A percentile compares a stretch with the other conserved stretches of the same genome.
Evolutionary conservation across 2,329 filamentous ascomycete species (phyloP).

Genomic region (Mycosphaerella sp.): DNA sequence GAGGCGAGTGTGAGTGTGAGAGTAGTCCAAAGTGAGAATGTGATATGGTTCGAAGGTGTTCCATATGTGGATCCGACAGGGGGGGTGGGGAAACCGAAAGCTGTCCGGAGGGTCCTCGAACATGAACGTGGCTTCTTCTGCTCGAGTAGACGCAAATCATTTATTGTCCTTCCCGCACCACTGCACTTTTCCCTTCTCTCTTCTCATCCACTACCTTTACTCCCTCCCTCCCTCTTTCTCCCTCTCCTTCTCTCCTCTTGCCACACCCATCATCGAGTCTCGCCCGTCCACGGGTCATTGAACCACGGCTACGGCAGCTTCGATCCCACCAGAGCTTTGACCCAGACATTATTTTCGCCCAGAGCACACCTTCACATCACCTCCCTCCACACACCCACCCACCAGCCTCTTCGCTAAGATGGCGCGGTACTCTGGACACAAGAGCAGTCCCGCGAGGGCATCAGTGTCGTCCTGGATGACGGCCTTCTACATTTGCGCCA

Average conservation of each 20-base stretch:
- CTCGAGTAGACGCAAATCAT: too few species aligned
- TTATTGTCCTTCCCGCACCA: too few species aligned
- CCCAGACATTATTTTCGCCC: neutral
- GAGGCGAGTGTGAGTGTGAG: too few species aligned
- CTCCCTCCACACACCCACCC: conserved; percentile 9
- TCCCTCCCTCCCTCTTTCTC: too few species aligned
- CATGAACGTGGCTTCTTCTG: too few species aligned
- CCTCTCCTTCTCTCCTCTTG: neutral
- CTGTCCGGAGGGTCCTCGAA: too few species aligned
- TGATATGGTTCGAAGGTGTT: too few species aligned
- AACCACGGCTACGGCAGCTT: neutral
- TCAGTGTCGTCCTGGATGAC: conserved; percentile 58
- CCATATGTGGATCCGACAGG: too few species aligned
- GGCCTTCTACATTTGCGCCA: conserved; percentile 82
- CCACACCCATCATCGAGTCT: neutral
- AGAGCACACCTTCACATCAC: conserved; percentile 4
- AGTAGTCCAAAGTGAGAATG: too few species aligned
- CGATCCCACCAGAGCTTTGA: neutral
- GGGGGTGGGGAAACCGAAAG: too few species aligned
- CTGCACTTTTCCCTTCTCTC: too few species aligned
- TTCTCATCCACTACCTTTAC: too few species aligned
- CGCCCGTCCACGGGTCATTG: neutral
- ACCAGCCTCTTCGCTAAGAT: conserved; percentile 29
- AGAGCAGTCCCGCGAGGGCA: conserved; percentile 24
- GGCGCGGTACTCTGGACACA: conserved; percentile 33